Evolutionary conservation across 257 asterid species (phyloP).

Genomic region (Solanum ossicruentum): DNA sequence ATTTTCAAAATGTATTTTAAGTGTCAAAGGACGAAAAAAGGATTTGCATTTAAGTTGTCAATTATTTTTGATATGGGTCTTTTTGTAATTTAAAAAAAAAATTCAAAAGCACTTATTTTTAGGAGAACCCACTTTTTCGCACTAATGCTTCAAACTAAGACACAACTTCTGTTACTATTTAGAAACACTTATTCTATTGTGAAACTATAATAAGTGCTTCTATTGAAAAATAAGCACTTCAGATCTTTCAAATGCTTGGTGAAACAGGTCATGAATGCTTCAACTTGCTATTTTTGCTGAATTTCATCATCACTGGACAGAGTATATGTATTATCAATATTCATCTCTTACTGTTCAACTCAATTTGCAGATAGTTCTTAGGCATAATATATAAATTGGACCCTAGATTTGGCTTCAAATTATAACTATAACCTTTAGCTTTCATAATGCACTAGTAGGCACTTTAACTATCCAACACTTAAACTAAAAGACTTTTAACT

Average conservation of each 20-base stretch:
- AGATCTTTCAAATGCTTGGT: background rate
- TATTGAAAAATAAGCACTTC: background rate
- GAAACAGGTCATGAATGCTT: background rate
- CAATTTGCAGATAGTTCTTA: slow-evolving; percentile 43
- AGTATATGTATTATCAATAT: background rate
- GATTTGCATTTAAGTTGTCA: background rate
- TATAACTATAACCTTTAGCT: too few relatives aligned
- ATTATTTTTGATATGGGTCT: background rate
- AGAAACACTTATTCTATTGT: background rate
- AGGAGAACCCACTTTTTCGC: background rate
- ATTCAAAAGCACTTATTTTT: background rate
- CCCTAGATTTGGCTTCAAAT: too few relatives aligned
- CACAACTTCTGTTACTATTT: background rate
- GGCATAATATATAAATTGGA: too few relatives aligned
- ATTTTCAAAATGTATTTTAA: background rate
- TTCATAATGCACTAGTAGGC: too few relatives aligned
- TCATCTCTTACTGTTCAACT: slow-evolving; percentile 7
- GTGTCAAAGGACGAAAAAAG: background rate
- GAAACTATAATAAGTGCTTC: background rate
- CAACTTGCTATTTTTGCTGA: background rate
- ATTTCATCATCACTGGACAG: background rate
- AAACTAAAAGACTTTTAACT: too few relatives aligned
- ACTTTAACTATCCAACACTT: too few relatives aligned
- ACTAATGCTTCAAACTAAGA: background rate
- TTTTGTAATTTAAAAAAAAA: background rate